Conservation (phyloP, 148 eudicot genomes). For the Camellia granthamiana region DNA sequence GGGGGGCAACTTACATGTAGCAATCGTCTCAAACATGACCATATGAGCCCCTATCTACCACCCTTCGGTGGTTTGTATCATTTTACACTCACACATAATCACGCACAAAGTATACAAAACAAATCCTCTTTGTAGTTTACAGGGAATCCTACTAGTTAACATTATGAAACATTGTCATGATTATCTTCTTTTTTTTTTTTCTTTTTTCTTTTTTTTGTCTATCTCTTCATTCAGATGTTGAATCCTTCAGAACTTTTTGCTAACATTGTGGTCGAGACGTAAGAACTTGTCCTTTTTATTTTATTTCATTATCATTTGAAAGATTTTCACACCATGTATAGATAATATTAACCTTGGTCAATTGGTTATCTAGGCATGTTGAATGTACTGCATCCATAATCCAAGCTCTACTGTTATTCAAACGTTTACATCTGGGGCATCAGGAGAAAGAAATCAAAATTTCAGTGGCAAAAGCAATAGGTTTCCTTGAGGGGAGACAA, state of each 20-base stretch:
- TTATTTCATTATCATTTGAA: not conserved
- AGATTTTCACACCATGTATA: too few species aligned
- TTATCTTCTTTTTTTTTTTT: not conserved
- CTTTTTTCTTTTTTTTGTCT: not conserved
- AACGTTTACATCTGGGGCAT: slow-evolving; percentile 24
- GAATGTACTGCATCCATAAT: slow-evolving; percentile 36
- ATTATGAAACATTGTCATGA: not conserved
- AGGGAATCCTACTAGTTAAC: not conserved
- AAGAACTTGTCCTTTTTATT: slow-evolving; percentile 22
- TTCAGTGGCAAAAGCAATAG: slow-evolving; percentile 22
- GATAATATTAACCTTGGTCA: not conserved
- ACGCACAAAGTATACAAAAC: not conserved
- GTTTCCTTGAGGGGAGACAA: slow-evolving; percentile 27
- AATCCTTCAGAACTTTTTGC: slow-evolving; percentile 38
- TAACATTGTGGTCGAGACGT: slow-evolving; percentile 29
- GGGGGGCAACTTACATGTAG: too few species aligned
- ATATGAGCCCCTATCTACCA: too few species aligned
- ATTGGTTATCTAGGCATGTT: slow-evolving; percentile 24
- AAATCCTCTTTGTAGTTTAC: too few species aligned
- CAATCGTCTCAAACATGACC: too few species aligned
- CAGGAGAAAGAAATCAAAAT: slow-evolving; percentile 30
- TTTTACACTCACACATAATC: not conserved
- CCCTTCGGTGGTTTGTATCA: not conserved
- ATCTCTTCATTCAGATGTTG: slow-evolving; percentile 12
- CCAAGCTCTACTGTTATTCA: slow-evolving; percentile 30